A percentile compares a stretch with the other conserved stretches of the same genome.
phyloP scores from a whole-genome alignment of 202 grass and related monocot genomes.

The Carex arenaria region DNA sequence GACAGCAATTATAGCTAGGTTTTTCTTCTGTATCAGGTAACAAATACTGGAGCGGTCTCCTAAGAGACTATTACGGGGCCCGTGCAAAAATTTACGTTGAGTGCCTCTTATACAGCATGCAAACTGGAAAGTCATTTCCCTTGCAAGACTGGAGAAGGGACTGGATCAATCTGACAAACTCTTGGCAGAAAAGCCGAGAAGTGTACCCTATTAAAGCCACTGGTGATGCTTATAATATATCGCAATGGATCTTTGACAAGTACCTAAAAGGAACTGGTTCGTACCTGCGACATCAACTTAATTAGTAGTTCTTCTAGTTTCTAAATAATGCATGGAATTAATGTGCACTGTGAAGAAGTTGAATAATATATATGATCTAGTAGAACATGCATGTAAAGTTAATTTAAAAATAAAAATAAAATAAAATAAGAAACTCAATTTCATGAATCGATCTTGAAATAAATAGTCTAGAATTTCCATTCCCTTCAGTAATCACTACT shows the following conservation, averaged over 20 bases:
- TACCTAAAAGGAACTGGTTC: constrained; percentile 24
- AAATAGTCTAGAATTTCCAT: too few species aligned
- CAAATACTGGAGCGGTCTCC: constrained; percentile 82
- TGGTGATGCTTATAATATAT: constrained; percentile 53
- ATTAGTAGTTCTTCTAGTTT: neutral
- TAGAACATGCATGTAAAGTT: neutral
- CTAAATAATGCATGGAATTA: neutral
- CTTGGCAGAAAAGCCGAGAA: constrained; percentile 62
- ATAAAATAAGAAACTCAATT: neutral
- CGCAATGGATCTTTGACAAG: constrained; percentile 38
- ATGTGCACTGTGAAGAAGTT: neutral
- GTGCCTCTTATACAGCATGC: constrained; percentile 46
- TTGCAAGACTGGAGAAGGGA: constrained; percentile 65
- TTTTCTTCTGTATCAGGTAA: constrained; percentile 44
- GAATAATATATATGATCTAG: neutral
- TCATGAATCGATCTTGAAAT: neutral
- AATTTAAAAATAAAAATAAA: neutral
- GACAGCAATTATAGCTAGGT: neutral
- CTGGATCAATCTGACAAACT: constrained; percentile 71
- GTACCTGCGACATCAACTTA: neutral
- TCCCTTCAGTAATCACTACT: too few species aligned
- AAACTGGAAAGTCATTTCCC: constrained; percentile 38
- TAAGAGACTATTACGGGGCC: constrained; percentile 61
- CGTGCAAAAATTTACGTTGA: constrained; percentile 74
- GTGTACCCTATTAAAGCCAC: constrained; percentile 37